These are phyloP conservation scores for Metschnikowia continentalis DNA, from an alignment of 805 yeast genomes.

Conservation along the genomic window DNA sequence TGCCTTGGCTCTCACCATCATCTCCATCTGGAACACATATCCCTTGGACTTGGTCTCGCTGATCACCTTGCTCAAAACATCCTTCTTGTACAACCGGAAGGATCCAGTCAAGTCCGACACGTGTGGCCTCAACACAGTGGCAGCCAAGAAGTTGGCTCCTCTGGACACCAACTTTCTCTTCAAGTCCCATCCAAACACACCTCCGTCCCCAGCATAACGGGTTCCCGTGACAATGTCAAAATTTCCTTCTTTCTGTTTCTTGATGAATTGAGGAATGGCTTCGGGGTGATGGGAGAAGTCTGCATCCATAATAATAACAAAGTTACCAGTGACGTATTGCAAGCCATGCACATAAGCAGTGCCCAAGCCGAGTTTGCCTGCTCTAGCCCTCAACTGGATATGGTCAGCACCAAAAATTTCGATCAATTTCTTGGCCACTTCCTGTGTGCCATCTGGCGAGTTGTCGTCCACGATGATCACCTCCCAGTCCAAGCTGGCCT, in stretches of 20 bases:
- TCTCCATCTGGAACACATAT: slow-evolving; percentile 83
- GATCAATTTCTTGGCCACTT: slow-evolving; percentile 58
- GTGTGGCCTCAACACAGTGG: slow-evolving; percentile 64
- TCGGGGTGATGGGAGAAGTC: slow-evolving; percentile 81
- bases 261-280: slow-evolving; percentile 72
- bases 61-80: slow-evolving; percentile 61
- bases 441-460: slow-evolving; percentile 82
- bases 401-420: slow-evolving; percentile 55
- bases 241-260: slow-evolving; percentile 50
- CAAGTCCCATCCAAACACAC: slow-evolving; percentile 81
- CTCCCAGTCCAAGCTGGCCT: slow-evolving; percentile 64
- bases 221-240: slow-evolving; percentile 58
- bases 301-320: slow-evolving; percentile 79
- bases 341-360: slow-evolving; percentile 80
- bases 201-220: slow-evolving; percentile 76
- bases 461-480: slow-evolving; percentile 72
- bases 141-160: slow-evolving; percentile 77
- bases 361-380: slow-evolving; percentile 75
- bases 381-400: slow-evolving; percentile 63
- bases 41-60: slow-evolving; percentile 70
- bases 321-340: slow-evolving; percentile 66
- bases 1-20: slow-evolving; percentile 80
- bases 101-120: slow-evolving; percentile 77
- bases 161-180: slow-evolving; percentile 73
- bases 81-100: slow-evolving; percentile 69